Evolutionary conservation across 1,139 yeast genomes (phyloP).

Genomic region (Candida sp.): DNA sequence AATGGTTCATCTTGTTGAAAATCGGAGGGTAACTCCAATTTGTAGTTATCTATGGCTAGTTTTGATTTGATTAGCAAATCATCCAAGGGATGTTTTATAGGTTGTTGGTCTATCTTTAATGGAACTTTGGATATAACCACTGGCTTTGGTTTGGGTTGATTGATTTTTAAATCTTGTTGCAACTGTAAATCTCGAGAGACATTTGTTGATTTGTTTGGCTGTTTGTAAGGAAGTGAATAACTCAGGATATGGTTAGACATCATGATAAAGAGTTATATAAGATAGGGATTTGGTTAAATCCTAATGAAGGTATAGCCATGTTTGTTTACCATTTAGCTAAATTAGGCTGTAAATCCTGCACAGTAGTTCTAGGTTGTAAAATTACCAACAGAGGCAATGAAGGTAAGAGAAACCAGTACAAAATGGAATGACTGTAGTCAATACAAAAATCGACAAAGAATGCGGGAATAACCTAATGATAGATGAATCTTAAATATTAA

Average conservation of each 20-base stretch:
- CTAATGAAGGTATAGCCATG: neutral
- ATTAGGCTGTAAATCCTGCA: neutral
- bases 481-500: too few species aligned
- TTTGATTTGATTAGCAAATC: conserved; percentile 22
- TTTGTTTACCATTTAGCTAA: neutral
- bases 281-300: neutral
- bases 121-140: conserved; percentile 11
- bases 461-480: too few species aligned
- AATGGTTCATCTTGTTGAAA: neutral
- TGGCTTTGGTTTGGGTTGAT: conserved; percentile 12
- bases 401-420: too few species aligned
- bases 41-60: conserved; percentile 13
- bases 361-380: neutral
- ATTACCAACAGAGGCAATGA: neutral
- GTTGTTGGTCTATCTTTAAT: conserved; percentile 8
- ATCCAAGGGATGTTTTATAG: conserved; percentile 24
- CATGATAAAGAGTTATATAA: conserved; percentile 11
- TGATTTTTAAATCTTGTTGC: conserved; percentile 21
- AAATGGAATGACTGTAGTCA: too few species aligned
- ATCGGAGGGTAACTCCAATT: conserved; percentile 16
- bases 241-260: conserved; percentile 17
- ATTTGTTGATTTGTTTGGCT: neutral
- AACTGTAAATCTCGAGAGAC: conserved; percentile 17
- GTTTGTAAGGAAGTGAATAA: conserved; percentile 1
- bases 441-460: too few species aligned